Evolutionary conservation across 768 basidiomycete genomes (phyloP).

Genomic region (Russula vinacea): DNA sequence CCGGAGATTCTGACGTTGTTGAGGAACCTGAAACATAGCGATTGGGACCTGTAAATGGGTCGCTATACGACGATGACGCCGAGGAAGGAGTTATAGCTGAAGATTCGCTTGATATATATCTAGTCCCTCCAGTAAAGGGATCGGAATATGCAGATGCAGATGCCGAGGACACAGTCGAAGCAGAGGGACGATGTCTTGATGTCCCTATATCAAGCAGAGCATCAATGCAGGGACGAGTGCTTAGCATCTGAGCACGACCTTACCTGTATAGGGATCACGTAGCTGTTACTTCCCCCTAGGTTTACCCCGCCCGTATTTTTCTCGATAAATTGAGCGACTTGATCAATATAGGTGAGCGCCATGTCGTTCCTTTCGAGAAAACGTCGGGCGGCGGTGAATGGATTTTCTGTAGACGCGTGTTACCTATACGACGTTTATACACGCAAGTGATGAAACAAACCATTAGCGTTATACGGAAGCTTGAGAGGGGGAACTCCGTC

Average conservation of each 20-base stretch:
- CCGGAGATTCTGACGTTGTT: constrained; percentile 8
- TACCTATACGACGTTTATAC: not conserved
- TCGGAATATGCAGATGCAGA: constrained; percentile 52
- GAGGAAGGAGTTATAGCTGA: constrained; percentile 34
- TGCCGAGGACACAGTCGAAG: constrained; percentile 32
- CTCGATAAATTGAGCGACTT: constrained; percentile 92
- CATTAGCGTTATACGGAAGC: constrained; percentile 86
- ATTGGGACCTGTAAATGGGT: constrained; percentile 30
- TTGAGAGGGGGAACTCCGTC: constrained; percentile 92
- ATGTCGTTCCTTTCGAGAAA: constrained; percentile 85
- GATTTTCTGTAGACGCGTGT: constrained; percentile 63
- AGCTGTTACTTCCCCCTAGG: constrained; percentile 59
- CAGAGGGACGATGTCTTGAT: constrained; percentile 37
- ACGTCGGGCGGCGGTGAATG: constrained; percentile 81
- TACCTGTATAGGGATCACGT: constrained; percentile 91
- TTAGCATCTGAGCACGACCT: constrained; percentile 13
- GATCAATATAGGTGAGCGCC: constrained; percentile 76
- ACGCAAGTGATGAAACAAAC: constrained; percentile 43
- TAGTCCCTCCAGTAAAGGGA: constrained; percentile 70
- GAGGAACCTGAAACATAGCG: constrained; percentile 25
- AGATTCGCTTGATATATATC: constrained; percentile 48
- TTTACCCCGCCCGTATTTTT: constrained; percentile 80
- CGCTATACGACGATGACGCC: constrained; percentile 32
- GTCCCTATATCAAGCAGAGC: constrained; percentile 32
- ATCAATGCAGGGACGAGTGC: not conserved